These are phyloP conservation scores for Candida labiduridarum DNA, from an alignment of 1,139 yeast genomes.

Conservation along the genomic window DNA sequence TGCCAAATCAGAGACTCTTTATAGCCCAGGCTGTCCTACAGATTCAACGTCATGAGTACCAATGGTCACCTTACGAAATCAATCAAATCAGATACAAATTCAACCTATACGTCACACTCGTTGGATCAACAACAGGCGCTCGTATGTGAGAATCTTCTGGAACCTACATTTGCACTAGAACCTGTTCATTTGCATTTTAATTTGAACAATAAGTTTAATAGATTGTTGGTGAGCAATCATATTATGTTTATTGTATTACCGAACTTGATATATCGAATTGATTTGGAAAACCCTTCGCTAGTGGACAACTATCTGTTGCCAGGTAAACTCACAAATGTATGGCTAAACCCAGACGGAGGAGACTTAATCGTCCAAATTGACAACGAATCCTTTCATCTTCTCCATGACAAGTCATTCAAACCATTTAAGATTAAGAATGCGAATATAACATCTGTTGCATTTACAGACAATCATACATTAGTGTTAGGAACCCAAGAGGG, in stretches of 20 bases:
- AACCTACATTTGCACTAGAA: conserved; percentile 39
- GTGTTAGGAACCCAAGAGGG: conserved; percentile 35
- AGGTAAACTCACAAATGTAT: conserved; percentile 27
- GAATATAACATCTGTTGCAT: conserved; percentile 28
- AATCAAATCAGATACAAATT: conserved; percentile 4
- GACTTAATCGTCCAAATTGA: conserved; percentile 37
- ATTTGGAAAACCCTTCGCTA: conserved; percentile 40
- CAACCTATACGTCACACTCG: conserved; percentile 16
- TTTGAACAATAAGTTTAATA: conserved; percentile 28
- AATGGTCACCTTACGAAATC: conserved; percentile 5
- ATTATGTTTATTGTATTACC: conserved; percentile 37
- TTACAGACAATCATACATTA: conserved; percentile 26
- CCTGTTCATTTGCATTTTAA: conserved; percentile 47
- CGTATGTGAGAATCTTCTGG: conserved; percentile 17
- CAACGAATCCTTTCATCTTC: conserved; percentile 28
- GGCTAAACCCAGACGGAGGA: conserved; percentile 44
- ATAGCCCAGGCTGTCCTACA: not conserved
- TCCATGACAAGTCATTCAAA: conserved; percentile 35
- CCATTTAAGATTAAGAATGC: conserved; percentile 34
- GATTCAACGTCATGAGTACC: not conserved
- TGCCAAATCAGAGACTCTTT: not conserved
- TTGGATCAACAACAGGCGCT: conserved; percentile 16
- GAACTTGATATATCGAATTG: conserved; percentile 30
- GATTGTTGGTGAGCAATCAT: conserved; percentile 33
- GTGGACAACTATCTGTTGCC: conserved; percentile 33